A percentile compares a stretch with the other conserved stretches of the same genome.
Conservation (phyloP, 2,329 filamentous ascomycete genomes). For the Neurospora sp. region DNA sequence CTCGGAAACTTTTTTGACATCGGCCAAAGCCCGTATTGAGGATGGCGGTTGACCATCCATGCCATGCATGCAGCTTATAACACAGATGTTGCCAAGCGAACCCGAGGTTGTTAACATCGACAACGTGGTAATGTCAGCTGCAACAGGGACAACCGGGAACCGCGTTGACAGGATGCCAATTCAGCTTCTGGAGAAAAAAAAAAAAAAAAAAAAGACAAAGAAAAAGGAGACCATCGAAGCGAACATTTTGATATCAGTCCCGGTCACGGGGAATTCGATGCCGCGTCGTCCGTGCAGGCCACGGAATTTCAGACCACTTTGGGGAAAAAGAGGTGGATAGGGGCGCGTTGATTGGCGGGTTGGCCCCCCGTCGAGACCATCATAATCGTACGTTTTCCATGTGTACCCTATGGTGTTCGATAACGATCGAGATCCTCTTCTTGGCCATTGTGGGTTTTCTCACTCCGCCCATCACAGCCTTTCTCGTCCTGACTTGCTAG, state of each 20-base stretch:
- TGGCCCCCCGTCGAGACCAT: constrained; percentile 14
- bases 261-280: neutral
- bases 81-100: neutral
- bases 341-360: constrained; percentile 17
- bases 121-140: neutral
- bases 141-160: neutral
- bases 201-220: neutral
- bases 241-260: neutral
- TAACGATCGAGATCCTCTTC: constrained; percentile 20
- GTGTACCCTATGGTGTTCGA: constrained; percentile 17
- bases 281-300: constrained; percentile 1
- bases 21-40: neutral
- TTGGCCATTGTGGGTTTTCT: constrained; percentile 4
- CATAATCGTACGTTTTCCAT: constrained; percentile 25
- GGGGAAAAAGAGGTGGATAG: constrained; percentile 12
- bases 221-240: neutral
- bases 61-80: neutral
- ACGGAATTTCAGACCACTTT: constrained; percentile 7
- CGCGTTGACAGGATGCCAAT: neutral
- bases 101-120: neutral
- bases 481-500: neutral
- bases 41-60: neutral
- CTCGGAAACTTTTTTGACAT: neutral
- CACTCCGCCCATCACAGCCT: constrained; percentile 2
- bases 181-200: neutral